Conservation (phyloP, 208 protist genomes). For the Leishmania tarentolae region DNA sequence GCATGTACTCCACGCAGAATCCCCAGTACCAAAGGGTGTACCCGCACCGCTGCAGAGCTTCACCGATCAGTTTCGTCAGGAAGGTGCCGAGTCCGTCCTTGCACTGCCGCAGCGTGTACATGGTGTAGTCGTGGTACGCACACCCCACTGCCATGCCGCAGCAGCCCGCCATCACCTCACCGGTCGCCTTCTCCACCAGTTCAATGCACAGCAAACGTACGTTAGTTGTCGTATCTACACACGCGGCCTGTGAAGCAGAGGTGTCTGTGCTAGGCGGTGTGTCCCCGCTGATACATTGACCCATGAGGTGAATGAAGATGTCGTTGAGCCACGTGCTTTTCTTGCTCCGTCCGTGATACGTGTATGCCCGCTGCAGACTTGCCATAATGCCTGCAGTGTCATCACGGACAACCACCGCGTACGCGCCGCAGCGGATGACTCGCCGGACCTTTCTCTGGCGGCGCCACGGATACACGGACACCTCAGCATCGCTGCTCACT, state of each 20-base stretch:
- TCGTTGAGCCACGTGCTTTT: slow-evolving; percentile 48
- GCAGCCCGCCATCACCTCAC: slow-evolving; percentile 58
- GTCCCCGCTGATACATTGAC: slow-evolving; percentile 1
- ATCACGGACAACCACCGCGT: slow-evolving; percentile 43
- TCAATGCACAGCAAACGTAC: slow-evolving; percentile 52
- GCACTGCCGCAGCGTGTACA: slow-evolving; percentile 55
- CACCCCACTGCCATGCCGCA: slow-evolving; percentile 60
- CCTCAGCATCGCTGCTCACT: not conserved
- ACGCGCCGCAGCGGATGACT: slow-evolving; percentile 40
- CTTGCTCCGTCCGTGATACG: slow-evolving; percentile 41
- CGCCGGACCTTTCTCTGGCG: slow-evolving; percentile 50
- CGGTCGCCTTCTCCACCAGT: slow-evolving; percentile 37
- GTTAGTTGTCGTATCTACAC: not conserved
- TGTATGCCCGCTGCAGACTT: slow-evolving; percentile 34
- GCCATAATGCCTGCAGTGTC: slow-evolving; percentile 35
- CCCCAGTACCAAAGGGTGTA: slow-evolving; percentile 89
- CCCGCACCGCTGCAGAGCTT: slow-evolving; percentile 71
- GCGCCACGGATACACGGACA: slow-evolving; percentile 39
- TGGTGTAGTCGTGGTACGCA: slow-evolving; percentile 81
- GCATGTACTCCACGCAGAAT: slow-evolving; percentile 66
- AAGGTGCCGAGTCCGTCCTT: slow-evolving; percentile 49
- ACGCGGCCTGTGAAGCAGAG: not conserved
- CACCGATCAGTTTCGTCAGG: slow-evolving; percentile 68
- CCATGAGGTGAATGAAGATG: slow-evolving; percentile 23
- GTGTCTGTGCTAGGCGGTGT: not conserved